Evolutionary conservation across 257 asterid genomes (phyloP), one percentile per base, ranked within the genome.

Genomic region (Rehmannia glutinosa): DNA sequence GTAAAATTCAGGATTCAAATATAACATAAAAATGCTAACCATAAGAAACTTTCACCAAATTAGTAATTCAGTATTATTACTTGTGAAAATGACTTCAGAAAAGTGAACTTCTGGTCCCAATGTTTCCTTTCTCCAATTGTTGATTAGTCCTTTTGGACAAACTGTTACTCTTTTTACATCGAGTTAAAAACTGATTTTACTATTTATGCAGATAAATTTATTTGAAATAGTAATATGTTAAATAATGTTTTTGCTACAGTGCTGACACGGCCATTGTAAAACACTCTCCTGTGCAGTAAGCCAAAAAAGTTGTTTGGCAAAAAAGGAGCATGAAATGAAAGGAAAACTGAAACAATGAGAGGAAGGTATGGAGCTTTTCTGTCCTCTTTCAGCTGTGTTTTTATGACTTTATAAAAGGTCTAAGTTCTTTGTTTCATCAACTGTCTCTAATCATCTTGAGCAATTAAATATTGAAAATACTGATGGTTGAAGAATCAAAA

Each of bases 351-450:
- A 70, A 67, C 77, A 73, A 75, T 70, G 64, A 66, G 71, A 61
- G 77, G 62, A 75, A 80, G 88, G 86, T 77, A 80, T 83, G 88
- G 88, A 73, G 78, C 77, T 54, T 36, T 64, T 80, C 76, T 75
- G 80, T 82, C 84, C 71, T 71, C 51, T 71, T 73, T 53, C 71
- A 68, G 71, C 83, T 69, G 73, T 64, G 46, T 59, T 59, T 77
- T 51, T 46, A 71, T 74, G 70, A 69, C 78, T 57, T 71, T 81
- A 78, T 75, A 38, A 64, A 73, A 55, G 71, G 83, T 68, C 87
- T 75, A 76, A 78, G 75, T 79, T 82, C 85, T 68, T 74, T 61
- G 87, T 54, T 78, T 74, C 79, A 68, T 71, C 81, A 78, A 70
- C 76, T 72, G 76, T 60, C 73, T 69, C 53, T 75, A 69, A 77